These are phyloP conservation scores for Lactarius trivialis DNA, from an alignment of 768 basidiomycete species.

Conservation along the genomic window DNA sequence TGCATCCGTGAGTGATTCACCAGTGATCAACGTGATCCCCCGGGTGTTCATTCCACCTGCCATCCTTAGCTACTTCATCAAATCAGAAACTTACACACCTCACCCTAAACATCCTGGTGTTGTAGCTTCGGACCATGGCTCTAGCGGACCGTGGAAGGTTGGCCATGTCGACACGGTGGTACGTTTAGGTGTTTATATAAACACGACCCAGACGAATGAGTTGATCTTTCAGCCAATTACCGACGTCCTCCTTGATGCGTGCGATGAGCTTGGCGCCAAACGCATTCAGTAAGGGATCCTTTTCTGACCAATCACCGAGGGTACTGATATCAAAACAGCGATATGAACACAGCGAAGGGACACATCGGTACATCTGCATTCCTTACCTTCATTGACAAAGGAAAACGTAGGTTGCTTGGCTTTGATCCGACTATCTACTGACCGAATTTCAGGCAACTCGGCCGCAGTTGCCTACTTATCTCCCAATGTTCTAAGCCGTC, in stretches of 20 bases:
- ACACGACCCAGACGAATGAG: neutral
- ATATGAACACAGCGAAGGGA: conserved; percentile 18
- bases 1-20: conserved; percentile 20
- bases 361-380: conserved; percentile 17
- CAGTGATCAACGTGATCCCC: neutral
- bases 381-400: conserved; percentile 10
- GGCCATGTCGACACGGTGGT: conserved; percentile 1
- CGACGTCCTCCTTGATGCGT: conserved; percentile 9
- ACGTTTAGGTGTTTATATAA: neutral
- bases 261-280: conserved; percentile 17
- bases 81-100: conserved; percentile 17
- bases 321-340: conserved; percentile 1
- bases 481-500: conserved; percentile 28
- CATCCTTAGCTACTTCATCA: conserved; percentile 15
- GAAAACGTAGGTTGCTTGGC: conserved; percentile 5
- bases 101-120: conserved; percentile 9
- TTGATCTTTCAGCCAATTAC: conserved; percentile 11
- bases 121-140: conserved; percentile 10
- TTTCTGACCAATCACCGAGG: neutral
- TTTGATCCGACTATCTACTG: neutral
- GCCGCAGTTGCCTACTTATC: conserved; percentile 16
- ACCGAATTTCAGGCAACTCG: conserved; percentile 13
- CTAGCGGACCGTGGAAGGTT: conserved; percentile 14
- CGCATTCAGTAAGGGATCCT: conserved; percentile 7
- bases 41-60: neutral